Evolutionary conservation across 768 basidiomycete genomes (phyloP).

Genomic region (Lepiota venenata): DNA sequence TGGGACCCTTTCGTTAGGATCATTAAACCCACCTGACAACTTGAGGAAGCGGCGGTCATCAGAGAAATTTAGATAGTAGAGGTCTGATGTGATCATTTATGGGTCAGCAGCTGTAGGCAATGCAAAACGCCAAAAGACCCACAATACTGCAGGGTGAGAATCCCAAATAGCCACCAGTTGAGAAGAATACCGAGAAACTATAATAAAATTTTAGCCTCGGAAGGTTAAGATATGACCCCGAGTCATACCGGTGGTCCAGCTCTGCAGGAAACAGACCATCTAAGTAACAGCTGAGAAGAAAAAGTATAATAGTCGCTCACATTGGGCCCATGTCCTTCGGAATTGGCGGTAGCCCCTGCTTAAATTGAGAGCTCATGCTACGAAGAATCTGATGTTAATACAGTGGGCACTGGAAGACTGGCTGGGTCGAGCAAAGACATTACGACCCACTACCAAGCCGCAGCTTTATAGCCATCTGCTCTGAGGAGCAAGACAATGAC

Average conservation of each 20-base stretch:
- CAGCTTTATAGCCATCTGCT: conserved; percentile 1
- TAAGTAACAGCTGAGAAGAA: not conserved
- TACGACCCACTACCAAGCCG: not conserved
- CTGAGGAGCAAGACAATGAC: not conserved
- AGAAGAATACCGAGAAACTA: conserved; percentile 8
- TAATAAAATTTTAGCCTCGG: not conserved
- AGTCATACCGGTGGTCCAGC: conserved; percentile 3
- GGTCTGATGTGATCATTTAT: not conserved
- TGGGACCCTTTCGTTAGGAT: not conserved
- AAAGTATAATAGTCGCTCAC: not conserved
- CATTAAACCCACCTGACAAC: not conserved
- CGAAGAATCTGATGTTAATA: not conserved
- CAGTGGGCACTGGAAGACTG: not conserved
- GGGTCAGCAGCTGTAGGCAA: not conserved
- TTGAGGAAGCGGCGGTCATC: conserved; percentile 6
- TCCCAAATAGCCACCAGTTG: conserved; percentile 10
- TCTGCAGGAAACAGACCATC: not conserved
- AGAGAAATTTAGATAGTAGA: conserved; percentile 5
- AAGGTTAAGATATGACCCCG: no score
- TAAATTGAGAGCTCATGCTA: not conserved
- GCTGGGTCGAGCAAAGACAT: no score
- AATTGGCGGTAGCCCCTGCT: not conserved
- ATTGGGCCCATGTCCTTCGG: conserved; percentile 4
- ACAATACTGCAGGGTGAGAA: conserved; percentile 8
- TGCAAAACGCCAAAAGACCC: not conserved